These are phyloP conservation scores for Chloromonas sp. DNA, from an alignment of 163 green algal genomes.

Conservation along the genomic window DNA sequence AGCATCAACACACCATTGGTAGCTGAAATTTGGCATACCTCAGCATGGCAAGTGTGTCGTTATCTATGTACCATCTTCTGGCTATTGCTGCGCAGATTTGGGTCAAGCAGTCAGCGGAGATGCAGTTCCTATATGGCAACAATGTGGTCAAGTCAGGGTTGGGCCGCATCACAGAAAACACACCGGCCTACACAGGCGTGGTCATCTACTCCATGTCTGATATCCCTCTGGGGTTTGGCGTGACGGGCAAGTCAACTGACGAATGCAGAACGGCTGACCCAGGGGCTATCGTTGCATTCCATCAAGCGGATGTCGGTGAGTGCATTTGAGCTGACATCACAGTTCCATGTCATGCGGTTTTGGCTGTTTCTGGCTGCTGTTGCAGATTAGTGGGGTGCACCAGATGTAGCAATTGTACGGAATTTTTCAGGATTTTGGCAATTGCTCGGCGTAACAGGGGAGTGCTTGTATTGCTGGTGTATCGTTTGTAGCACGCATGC, in stretches of 20 bases:
- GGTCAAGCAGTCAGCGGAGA: slow-evolving; percentile 95
- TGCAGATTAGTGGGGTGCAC: not conserved
- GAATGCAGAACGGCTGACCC: slow-evolving; percentile 91
- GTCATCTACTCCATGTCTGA: slow-evolving; percentile 60
- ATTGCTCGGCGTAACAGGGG: too few species aligned
- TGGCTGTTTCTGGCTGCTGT: not conserved
- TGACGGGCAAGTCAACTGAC: slow-evolving; percentile 84
- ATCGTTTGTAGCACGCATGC: not conserved
- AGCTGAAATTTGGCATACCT: not conserved
- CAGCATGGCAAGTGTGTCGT: too few species aligned
- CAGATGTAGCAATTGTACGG: not conserved
- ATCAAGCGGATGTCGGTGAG: slow-evolving; percentile 88
- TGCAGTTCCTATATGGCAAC: slow-evolving; percentile 98
- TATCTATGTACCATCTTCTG: too few species aligned
- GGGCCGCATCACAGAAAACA: slow-evolving; percentile 95
- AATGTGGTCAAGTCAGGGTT: slow-evolving; percentile 95
- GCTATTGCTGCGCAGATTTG: slow-evolving; percentile 71
- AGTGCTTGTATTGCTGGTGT: not conserved
- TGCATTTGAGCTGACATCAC: not conserved
- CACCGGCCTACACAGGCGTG: slow-evolving; percentile 85
- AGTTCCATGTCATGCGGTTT: not conserved
- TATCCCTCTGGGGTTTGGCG: slow-evolving; percentile 94
- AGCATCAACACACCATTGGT: too few species aligned
- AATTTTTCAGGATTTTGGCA: not conserved
- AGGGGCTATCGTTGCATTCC: slow-evolving; percentile 86